Evolutionary conservation across 306 rosid species (phyloP), one percentile per base, ranked within the genome.

Genomic region (Rosa lucieae): DNA sequence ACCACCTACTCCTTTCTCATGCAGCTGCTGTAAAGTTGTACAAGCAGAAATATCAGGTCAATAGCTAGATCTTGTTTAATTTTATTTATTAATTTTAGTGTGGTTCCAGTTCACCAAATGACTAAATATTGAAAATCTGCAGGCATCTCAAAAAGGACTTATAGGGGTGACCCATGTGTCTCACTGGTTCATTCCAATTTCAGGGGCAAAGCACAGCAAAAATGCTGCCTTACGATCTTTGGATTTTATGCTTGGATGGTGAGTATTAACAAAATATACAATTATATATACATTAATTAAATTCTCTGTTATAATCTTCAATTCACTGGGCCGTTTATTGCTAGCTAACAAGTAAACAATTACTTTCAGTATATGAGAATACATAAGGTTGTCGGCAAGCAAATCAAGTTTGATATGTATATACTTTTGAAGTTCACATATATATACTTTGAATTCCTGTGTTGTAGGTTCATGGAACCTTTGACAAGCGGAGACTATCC

Each of bases 1-100:
- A 91, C 44, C 40, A 91, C 65, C 82, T 70, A 17, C 80, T 88
- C 39, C 96, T 91, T 70, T 81, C 96, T 77, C 96, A 91, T 75
- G 93, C 93, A 1, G 77, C 75, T 5, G 84, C 90, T 7, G 93
- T 87, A 1, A 13, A 83, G 18, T 17, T 82, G 0, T 91, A 91
- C 81, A 86, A n/a, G 72, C 58, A 63, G 0, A 87, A 86, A 0
- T 91, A 81, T 61, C 84, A 75, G 80, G 84, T 81, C 32, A 26
- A 29, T 5, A 23, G 39, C 67, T 10, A 0, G 8, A 17, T 63
- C 43, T 32, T 63, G 43, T 63, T 32, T 32, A 1, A 10, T 37
- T 32, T 52, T 9, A 18, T 37, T 74, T 26, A 18, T n/a, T 6
- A 32, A 32, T 32, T 8, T 0, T 32, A 32, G 12, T 6, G 12